Conservation (phyloP, 83 land plant genomes). For the Diphasiastrum complanatum region DNA sequence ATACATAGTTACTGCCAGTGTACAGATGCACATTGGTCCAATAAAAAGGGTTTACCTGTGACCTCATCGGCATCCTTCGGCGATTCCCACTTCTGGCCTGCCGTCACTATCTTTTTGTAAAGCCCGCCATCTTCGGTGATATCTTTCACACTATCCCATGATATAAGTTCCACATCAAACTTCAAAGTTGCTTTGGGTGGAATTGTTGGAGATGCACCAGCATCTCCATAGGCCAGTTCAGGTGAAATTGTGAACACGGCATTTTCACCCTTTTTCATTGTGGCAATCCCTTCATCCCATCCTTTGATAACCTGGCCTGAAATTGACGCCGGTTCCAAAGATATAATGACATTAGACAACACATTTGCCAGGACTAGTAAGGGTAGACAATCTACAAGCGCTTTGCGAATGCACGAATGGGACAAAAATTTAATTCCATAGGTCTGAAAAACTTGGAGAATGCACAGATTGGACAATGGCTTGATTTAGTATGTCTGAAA, state of each 20-base stretch:
- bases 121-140: slow-evolving; percentile 53
- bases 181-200: slow-evolving; percentile 36
- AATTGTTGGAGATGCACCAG: slow-evolving; percentile 25
- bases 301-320: slow-evolving; percentile 40
- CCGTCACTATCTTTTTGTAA: slow-evolving; percentile 38
- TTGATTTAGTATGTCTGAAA: too few species aligned
- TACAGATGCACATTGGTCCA: not conserved
- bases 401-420: not conserved
- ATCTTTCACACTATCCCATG: slow-evolving; percentile 46
- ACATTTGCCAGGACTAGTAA: not conserved
- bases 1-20: too few species aligned
- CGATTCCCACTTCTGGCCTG: slow-evolving; percentile 25
- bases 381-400: not conserved
- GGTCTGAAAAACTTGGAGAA: too few species aligned
- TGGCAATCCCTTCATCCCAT: slow-evolving; percentile 46
- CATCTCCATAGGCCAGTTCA: slow-evolving; percentile 27
- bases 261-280: slow-evolving; percentile 49
- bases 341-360: not conserved
- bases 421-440: too few species aligned
- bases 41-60: slow-evolving; percentile 26
- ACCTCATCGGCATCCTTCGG: slow-evolving; percentile 51
- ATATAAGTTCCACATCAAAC: slow-evolving; percentile 51
- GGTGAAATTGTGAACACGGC: slow-evolving; percentile 49
- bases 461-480: too few species aligned
- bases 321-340: not conserved